Evolutionary conservation across 345 rosid genomes (phyloP).

Genomic region (Trapa incisa): DNA sequence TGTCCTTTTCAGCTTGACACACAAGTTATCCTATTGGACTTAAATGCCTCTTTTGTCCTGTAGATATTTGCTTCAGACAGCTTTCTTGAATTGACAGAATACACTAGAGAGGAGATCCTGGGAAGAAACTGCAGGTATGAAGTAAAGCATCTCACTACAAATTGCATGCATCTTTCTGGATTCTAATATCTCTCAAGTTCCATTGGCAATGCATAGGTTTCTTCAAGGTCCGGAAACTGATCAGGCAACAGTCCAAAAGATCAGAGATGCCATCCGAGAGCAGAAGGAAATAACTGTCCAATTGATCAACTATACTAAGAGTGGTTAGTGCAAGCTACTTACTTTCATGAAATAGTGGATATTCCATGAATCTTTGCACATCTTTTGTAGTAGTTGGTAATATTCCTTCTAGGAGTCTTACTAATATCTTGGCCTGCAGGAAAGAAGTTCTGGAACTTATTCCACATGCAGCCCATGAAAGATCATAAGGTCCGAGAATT

Average conservation of each 20-base stretch:
- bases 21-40: not conserved
- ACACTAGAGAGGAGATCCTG: conserved; percentile 81
- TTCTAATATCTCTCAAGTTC: too few relatives aligned
- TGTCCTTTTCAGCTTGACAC: not conserved
- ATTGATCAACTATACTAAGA: conserved; percentile 92
- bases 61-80: conserved; percentile 98
- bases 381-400: not conserved
- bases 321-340: conserved; percentile 31
- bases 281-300: conserved; percentile 89
- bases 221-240: conserved; percentile 99
- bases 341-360: too few relatives aligned
- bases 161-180: too few relatives aligned
- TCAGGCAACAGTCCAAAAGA: conserved; percentile 58
- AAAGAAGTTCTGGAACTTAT: conserved; percentile 95
- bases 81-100: conserved; percentile 90
- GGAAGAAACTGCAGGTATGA: conserved; percentile 95
- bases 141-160: not conserved
- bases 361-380: not conserved
- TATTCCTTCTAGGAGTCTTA: not conserved
- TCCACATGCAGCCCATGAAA: conserved; percentile 97
- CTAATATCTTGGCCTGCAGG: conserved; percentile 39
- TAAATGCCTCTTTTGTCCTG: conserved; percentile 5
- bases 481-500: conserved; percentile 57
- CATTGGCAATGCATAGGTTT: conserved; percentile 32
- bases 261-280: conserved; percentile 84